Base-by-base conservation (phyloP, 345 rosid species). In the Salix suchowensis region DNA sequence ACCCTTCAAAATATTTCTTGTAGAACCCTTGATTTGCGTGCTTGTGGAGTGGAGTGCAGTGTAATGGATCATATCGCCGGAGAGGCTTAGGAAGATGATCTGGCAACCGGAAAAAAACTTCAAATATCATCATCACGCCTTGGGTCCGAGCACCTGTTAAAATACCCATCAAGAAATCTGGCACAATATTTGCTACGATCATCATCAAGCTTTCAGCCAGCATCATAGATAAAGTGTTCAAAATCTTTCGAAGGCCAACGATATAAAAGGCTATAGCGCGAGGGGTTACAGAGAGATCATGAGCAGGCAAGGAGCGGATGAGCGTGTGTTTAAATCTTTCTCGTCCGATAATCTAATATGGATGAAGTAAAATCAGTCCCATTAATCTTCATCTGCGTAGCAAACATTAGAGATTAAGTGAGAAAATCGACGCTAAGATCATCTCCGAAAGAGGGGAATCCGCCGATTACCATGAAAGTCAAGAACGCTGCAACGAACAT, bases 201-300 rank as follows among this genome's bases (percentile, higher is more conserved):
- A 88, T 86, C 94, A 90, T 87, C 9, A 90, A 70, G 81, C 91
- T 81, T 79, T 88, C 94, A 0, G 88, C 88, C 42, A 88, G 39
- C 81, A 87, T 74, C 86, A 90, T 78, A 34, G 6, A 65, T 9
- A 73, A 87, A 88, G 69, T 76, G 85, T 26, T 50, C 32, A 26
- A 65, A 23, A 71, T 67, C 34, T 36, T 18, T 28, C 86, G 89
- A 34, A 90, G 90, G 24, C 89, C 89, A 0, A 72, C 78, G 0
- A 82, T 79, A 54, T 44, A 81, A 74, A 86, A 88, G 0, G 84
- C 72, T 40, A 87, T 84, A 23, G 88, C 86, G 13, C 89, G 89
- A 0, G 93, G 90, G 40, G 88, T 76, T 2, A 87, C 2, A 6
- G 93, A 82, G 93, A 82, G 24, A 84, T 75, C 6, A 87, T 13